phyloP scores from a whole-genome alignment of 164 flowering plant species.

The Annona squamosa region DNA sequence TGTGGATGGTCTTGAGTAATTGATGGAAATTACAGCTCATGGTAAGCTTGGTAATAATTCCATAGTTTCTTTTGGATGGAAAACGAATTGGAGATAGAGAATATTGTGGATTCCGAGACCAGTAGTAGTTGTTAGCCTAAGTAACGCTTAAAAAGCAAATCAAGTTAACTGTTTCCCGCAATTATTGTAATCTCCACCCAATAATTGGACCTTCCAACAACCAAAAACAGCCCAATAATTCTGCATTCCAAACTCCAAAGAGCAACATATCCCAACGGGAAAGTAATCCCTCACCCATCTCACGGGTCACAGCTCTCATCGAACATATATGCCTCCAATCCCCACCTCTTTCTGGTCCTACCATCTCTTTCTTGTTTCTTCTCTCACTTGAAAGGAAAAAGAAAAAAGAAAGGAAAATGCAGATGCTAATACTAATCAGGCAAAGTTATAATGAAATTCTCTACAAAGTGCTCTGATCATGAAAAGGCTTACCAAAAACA shows the following conservation, averaged over 20 bases:
- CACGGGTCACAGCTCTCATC: background rate
- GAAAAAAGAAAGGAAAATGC: background rate
- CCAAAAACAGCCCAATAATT: slow-evolving; percentile 6
- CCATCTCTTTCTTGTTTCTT: background rate
- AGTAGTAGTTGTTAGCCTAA: background rate
- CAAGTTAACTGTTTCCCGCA: slow-evolving; percentile 22
- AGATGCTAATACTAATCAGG: too few species aligned
- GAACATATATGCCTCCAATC: too few species aligned
- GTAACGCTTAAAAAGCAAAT: background rate
- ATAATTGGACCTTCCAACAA: slow-evolving; percentile 42
- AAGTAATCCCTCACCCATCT: too few species aligned
- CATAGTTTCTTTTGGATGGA: background rate
- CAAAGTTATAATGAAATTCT: too few species aligned
- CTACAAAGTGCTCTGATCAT: too few species aligned
- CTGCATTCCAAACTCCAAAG: background rate
- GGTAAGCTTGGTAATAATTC: too few species aligned
- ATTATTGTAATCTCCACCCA: slow-evolving; percentile 34
- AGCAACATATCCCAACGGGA: background rate
- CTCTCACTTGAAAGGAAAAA: background rate
- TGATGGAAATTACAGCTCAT: too few species aligned
- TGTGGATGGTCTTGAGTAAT: too few species aligned
- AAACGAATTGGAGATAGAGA: slow-evolving; percentile 2
- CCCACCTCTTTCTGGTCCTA: too few species aligned
- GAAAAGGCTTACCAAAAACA: too few species aligned
- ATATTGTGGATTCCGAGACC: background rate